Evolutionary conservation across 2,329 filamentous ascomycete genomes (phyloP).

Genomic region (Ophiocordyceps camponoti-saundersi): DNA sequence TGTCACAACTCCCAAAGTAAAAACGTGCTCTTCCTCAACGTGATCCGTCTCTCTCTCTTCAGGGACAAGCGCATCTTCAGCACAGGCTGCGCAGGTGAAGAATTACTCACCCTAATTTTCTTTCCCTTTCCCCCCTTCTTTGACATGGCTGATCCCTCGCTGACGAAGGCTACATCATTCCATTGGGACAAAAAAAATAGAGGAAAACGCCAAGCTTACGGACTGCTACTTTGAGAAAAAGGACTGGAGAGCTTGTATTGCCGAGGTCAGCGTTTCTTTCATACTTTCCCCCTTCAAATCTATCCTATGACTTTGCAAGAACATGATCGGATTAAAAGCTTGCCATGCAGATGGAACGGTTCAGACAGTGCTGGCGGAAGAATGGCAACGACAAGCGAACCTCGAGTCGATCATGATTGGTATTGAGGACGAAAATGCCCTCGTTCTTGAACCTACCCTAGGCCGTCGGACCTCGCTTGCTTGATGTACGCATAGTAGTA

Average conservation of each 20-base stretch:
- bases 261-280: slow-evolving; percentile 51
- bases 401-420: slow-evolving; percentile 33
- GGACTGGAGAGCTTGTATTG: slow-evolving; percentile 80
- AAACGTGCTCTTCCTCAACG: not conserved
- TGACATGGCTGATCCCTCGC: not conserved
- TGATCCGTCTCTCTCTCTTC: slow-evolving; percentile 1
- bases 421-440: not conserved
- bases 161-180: not conserved
- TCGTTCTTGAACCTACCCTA: not conserved
- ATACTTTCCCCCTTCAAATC: no score
- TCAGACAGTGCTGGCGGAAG: slow-evolving; percentile 80
- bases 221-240: slow-evolving; percentile 94
- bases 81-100: slow-evolving; percentile 73
- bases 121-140: not conserved
- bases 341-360: slow-evolving; percentile 60
- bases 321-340: not conserved
- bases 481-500: not conserved
- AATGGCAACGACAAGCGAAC: slow-evolving; percentile 79
- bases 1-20: not conserved
- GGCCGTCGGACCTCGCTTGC: not conserved
- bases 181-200: slow-evolving; percentile 25
- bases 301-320: not conserved
- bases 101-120: no score
- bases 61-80: slow-evolving; percentile 98
- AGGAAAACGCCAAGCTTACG: slow-evolving; percentile 77